Evolutionary conservation across 164 flowering plant genomes (phyloP), one percentile per base, ranked within the genome.

Genomic region (Annona cherimola): DNA sequence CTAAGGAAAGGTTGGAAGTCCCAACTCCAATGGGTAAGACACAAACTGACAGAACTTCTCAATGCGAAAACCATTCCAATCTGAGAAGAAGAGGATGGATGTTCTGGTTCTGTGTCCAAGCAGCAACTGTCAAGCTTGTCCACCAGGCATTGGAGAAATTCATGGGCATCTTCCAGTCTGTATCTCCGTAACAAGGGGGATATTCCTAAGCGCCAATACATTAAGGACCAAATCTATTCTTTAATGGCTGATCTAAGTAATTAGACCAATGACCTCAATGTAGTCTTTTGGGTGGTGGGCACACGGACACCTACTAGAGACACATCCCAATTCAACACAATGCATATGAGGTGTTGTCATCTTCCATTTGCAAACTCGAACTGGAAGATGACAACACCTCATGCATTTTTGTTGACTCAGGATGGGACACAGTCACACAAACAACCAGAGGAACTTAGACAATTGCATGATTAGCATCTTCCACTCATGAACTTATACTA

Each of bases 151-250:
- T 90, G 94, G 68, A 93, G 76, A 73, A 91, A 95, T 69, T 93
- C 99, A 85, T 95, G 99, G 57, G 99, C 99, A 89, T 95, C 99
- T 83, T 93, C 98, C 76, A 93, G 99, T 72, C 85, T 81, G 72
- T 67, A 83, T 69, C 86, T 81, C 26, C 46, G 71, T 65, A 94
- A 94, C 70, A 14, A 67, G 12, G 96, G 75, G 16, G 90, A 89
- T 43, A 91, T 45, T 73, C 87, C 99, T 94, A 68, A 61, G 55
- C 19, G 72, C 66, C 61, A 14, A 18, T 18, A 67, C 43, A 83
- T 87, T 68, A 90, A 85, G 88, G 72, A 80, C 69, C 50, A 76
- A 45, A 79, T 69, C 57, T 9, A 9, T 50, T 50, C 9, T 50
- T 50, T 50, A 50, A 50, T 50, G 8, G 18, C 9, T 50, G 14